Evolutionary conservation across 2,329 filamentous ascomycete species (phyloP).

Genomic region (Colletotrichum chlorophyti): DNA sequence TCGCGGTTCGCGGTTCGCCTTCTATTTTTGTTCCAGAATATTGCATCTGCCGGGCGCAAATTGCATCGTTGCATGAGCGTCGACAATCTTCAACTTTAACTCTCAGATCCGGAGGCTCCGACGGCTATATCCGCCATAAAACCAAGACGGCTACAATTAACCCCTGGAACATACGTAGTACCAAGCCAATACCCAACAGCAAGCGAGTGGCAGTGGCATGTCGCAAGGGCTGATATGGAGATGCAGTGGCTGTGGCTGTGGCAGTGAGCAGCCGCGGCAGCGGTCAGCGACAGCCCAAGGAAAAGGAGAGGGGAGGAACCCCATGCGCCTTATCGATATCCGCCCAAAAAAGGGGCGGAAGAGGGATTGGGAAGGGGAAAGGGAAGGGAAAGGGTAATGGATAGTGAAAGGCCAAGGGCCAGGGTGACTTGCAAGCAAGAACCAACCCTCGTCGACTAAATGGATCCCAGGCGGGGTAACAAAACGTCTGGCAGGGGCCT

Average conservation of each 20-base stretch:
- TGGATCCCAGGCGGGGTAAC: constrained; percentile 21
- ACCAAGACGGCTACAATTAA: background rate
- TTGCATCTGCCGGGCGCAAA: constrained; percentile 1
- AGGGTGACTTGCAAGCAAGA: too few species aligned
- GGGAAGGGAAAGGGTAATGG: too few species aligned
- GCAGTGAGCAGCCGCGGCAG: too few species aligned
- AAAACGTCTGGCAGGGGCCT: too few species aligned
- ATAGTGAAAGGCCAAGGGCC: too few species aligned
- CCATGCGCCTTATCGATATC: constrained; percentile 10
- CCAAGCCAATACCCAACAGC: constrained; percentile 8
- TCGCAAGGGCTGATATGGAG: too few species aligned
- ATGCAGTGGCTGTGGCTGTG: too few species aligned
- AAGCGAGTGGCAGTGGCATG: constrained; percentile 5
- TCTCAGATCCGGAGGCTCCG: constrained; percentile 10
- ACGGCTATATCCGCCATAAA: constrained; percentile 5
- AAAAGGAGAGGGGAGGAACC: background rate
- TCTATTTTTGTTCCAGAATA: constrained; percentile 26
- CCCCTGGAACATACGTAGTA: constrained; percentile 6
- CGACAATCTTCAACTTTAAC: constrained; percentile 4
- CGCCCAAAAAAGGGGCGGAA: too few species aligned
- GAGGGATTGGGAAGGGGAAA: too few species aligned
- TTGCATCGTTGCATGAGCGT: background rate
- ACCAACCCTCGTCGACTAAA: constrained; percentile 3
- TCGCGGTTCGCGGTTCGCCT: background rate
- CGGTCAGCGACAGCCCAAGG: background rate